Evolutionary conservation across 2,329 filamentous ascomycete species (phyloP).

Genomic region (Huntiella bhutanensis): DNA sequence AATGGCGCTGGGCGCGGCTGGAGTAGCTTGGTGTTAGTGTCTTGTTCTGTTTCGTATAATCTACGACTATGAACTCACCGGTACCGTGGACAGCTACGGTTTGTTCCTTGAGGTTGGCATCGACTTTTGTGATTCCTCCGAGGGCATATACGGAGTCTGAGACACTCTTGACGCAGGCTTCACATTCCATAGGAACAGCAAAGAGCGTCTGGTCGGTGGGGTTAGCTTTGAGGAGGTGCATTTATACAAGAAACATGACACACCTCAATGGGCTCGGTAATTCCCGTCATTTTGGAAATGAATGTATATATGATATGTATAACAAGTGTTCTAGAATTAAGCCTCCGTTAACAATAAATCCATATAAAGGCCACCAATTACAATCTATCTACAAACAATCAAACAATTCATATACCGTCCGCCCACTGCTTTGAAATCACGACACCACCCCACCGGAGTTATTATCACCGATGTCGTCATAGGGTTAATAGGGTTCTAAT

Average conservation of each 20-base stretch:
- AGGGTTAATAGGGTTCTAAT: constrained; percentile 5
- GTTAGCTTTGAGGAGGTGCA: not conserved
- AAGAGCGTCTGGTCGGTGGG: constrained; percentile 56
- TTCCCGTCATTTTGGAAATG: constrained; percentile 13
- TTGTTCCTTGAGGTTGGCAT: constrained; percentile 67
- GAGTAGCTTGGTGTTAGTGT: not conserved
- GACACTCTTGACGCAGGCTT: constrained; percentile 72
- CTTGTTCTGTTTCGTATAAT: too few relatives aligned
- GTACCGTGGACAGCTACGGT: constrained; percentile 73
- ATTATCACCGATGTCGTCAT: too few relatives aligned
- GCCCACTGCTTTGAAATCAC: too few relatives aligned
- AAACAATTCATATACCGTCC: too few relatives aligned
- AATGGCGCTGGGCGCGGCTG: constrained; percentile 71
- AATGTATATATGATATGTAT: not conserved
- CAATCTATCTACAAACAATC: too few relatives aligned
- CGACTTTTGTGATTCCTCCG: constrained; percentile 62
- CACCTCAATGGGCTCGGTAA: constrained; percentile 16
- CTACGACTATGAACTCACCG: constrained; percentile 24
- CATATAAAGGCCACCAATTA: too few relatives aligned
- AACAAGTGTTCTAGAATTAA: not conserved
- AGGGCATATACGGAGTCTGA: constrained; percentile 60
- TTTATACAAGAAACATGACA: not conserved
- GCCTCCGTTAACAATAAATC: too few relatives aligned
- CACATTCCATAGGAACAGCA: constrained; percentile 83
- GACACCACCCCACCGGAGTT: too few relatives aligned